Percentiles rank a stretch among this genome's conserved stretches.
Evolutionary conservation across 169 alveolate species (phyloP).

Genomic region (Plasmodium sp.): DNA sequence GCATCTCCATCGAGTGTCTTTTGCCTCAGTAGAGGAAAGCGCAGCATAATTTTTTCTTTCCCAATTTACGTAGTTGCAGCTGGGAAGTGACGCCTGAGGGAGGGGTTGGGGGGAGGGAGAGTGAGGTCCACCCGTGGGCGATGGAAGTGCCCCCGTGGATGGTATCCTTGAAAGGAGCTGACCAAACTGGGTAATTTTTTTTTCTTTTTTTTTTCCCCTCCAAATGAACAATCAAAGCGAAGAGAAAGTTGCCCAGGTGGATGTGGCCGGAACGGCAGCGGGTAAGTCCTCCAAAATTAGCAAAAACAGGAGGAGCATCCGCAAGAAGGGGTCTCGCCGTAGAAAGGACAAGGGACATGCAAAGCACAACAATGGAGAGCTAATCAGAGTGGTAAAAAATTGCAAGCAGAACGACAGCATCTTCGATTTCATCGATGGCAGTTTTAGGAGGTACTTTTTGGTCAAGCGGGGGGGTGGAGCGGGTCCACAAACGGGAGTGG

Average conservation of each 20-base stretch:
- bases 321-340: neutral
- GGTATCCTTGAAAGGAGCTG: neutral
- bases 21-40: neutral
- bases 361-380: neutral
- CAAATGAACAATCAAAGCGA: neutral
- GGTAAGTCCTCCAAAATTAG: neutral
- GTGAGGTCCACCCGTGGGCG: neutral
- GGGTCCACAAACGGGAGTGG: neutral
- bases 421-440: conserved; percentile 20
- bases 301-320: neutral
- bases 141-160: neutral
- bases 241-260: neutral
- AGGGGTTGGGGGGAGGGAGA: neutral
- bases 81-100: neutral
- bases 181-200: neutral
- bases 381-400: neutral
- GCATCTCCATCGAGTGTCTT: neutral
- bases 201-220: neutral
- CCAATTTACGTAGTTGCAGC: neutral
- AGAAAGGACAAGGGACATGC: neutral
- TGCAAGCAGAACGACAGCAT: conserved; percentile 1
- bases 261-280: neutral
- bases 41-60: neutral
- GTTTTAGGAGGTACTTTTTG: neutral
- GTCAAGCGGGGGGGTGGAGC: neutral